Conservation (phyloP, 192 early-diverging fungal genomes). For the Helicostylum pulchrum region DNA sequence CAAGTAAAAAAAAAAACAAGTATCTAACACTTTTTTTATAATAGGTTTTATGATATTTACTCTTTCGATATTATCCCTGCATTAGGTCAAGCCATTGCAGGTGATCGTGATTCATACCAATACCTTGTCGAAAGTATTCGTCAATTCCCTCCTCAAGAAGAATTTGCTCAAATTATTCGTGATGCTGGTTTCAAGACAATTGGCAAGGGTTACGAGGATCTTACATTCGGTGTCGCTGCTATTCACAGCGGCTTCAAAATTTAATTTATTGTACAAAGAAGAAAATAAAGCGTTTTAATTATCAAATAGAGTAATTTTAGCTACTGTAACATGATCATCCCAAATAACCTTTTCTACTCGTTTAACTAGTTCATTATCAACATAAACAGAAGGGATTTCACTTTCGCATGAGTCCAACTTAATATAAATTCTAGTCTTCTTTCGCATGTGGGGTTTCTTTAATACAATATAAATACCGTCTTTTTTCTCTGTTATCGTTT, state of each 20-base stretch:
- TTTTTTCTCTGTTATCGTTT: constrained; percentile 5
- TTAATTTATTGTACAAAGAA: constrained; percentile 35
- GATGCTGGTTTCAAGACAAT: constrained; percentile 87
- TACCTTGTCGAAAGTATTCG: constrained; percentile 97
- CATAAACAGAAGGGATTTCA: not conserved
- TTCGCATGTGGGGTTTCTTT: not conserved
- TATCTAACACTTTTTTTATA: not conserved
- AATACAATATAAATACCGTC: constrained; percentile 1
- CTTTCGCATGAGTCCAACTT: not conserved
- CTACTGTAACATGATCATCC: constrained; percentile 10
- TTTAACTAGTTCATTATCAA: constrained; percentile 1
- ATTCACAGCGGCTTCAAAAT: constrained; percentile 96
- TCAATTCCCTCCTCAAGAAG: constrained; percentile 85
- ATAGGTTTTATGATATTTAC: constrained; percentile 83
- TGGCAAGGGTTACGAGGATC: constrained; percentile 86
- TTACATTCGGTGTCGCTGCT: constrained; percentile 97
- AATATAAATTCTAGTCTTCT: constrained; percentile 1
- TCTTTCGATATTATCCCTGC: constrained; percentile 93
- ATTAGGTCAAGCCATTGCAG: constrained; percentile 83
- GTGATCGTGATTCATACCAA: constrained; percentile 90
- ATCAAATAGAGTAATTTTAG: constrained; percentile 7
- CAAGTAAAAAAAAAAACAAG: not conserved
- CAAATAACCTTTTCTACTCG: not conserved
- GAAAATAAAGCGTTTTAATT: not conserved
- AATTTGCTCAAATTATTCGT: constrained; percentile 89